Evolutionary conservation across 306 rosid species (phyloP), one percentile per base, ranked within the genome.

Genomic region (Argentina anserina): DNA sequence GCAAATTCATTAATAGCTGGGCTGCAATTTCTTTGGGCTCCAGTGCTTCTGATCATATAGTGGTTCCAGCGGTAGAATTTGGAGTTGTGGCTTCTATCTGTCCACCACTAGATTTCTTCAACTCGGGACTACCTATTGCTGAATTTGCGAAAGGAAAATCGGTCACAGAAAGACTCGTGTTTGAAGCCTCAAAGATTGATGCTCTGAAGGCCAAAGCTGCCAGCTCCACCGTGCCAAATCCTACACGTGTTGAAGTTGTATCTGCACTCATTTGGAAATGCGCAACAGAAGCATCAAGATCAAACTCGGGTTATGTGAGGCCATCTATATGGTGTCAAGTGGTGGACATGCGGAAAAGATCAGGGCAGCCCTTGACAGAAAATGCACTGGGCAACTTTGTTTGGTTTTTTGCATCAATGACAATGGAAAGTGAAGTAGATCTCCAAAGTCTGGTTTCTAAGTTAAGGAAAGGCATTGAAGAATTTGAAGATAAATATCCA

Each of bases 1-100:
- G 86, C 47, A 50, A 28, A 0, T 88, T 90, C 75, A 36, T 90
- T 1, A 83, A 77, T 33, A 55, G 39, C 9, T 88, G 91, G 91
- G 52, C 85, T 17, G 59, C 25, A 67, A 36, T 29, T 45, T 37
- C 72, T 23, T 28, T 67, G 18, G 40, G 58, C 72, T 31, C 73
- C 9, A 15, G 46, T n/a, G 12, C 70, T 49, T 12, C 29, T 33
- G 46, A 69, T 50, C 73, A 47, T n/a, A 37, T 20, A 7, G 41
- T 17, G 58, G 9, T 67, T 15, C 58, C 72, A 26, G 18, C 43
- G 3, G 59, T 60, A 67, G 72, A 69, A 49, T 69, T 69, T 49
- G 45, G 73, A 0, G 31, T 13, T 13, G n/a, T 23, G 18, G 21
- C 62, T 69, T 31, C 73, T 47, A n/a, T 69, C 56, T 69, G 56